These are phyloP conservation scores for Ettlia oleoabundans DNA, from an alignment of 139 green algal species.

Conservation along the genomic window DNA sequence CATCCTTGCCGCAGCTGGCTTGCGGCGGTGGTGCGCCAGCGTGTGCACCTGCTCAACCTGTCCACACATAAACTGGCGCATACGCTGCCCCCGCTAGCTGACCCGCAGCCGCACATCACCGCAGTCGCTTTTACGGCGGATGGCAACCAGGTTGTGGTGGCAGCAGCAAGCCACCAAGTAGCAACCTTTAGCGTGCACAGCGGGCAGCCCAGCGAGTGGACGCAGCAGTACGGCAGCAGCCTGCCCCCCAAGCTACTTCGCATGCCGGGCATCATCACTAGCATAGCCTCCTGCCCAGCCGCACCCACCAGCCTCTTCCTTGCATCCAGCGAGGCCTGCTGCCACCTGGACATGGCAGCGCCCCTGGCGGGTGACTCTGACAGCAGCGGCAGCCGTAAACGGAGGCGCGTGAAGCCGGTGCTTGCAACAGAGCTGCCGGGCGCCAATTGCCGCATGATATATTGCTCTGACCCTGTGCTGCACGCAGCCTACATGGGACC, in stretches of 20 bases:
- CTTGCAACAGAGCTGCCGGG: conserved; percentile 5
- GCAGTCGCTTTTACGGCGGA: conserved; percentile 62
- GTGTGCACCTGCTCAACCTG: conserved; percentile 50
- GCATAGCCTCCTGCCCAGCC: conserved; percentile 47
- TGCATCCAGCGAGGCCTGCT: conserved; percentile 35
- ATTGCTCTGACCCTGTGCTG: conserved; percentile 50
- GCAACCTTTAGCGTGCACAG: conserved; percentile 49
- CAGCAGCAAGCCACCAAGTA: conserved; percentile 45
- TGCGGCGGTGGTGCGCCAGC: conserved; percentile 17
- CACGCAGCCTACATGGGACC: conserved; percentile 34
- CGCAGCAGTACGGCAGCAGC: conserved; percentile 9
- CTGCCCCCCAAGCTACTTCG: conserved; percentile 41
- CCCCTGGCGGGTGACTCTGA: conserved; percentile 16
- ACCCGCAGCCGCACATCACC: conserved; percentile 40
- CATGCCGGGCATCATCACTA: conserved; percentile 50
- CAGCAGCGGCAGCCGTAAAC: conserved; percentile 11
- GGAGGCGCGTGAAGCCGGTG: conserved; percentile 18
- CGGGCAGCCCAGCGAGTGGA: conserved; percentile 49
- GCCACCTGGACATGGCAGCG: conserved; percentile 47
- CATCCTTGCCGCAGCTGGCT: conserved; percentile 14
- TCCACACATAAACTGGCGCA: not conserved
- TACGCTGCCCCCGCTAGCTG: not conserved
- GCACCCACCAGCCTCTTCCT: conserved; percentile 36
- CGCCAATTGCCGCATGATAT: conserved; percentile 49
- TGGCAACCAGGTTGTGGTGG: conserved; percentile 56